phyloP scores from a whole-genome alignment of 768 basidiomycete genomes.

The Tylopilus rubrobrunneus region DNA sequence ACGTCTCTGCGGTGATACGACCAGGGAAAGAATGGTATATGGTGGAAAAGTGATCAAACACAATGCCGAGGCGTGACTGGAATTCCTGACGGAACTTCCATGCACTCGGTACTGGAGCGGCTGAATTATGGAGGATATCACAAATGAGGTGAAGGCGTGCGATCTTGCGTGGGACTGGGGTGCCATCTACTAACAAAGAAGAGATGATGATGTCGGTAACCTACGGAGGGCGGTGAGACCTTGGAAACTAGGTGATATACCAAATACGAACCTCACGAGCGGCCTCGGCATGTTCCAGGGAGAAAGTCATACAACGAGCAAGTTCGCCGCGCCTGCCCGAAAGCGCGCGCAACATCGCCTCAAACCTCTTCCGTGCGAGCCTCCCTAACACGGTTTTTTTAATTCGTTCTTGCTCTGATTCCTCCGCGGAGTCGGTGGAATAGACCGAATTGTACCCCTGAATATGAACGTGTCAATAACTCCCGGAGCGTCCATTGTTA shows the following conservation, averaged over 20 bases:
- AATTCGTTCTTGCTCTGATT: slow-evolving; percentile 81
- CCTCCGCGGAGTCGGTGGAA: slow-evolving; percentile 92
- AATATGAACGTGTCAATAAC: slow-evolving; percentile 7
- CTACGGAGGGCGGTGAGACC: slow-evolving; percentile 37
- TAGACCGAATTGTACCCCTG: slow-evolving; percentile 87
- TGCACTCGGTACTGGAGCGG: slow-evolving; percentile 88
- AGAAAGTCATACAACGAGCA: slow-evolving; percentile 95
- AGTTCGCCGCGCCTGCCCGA: slow-evolving; percentile 87
- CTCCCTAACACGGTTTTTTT: slow-evolving; percentile 76
- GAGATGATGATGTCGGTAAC: slow-evolving; percentile 87
- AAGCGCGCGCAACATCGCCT: slow-evolving; percentile 84
- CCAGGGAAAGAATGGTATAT: slow-evolving; percentile 97
- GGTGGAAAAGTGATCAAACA: slow-evolving; percentile 92
- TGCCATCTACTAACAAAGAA: slow-evolving; percentile 85
- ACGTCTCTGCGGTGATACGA: slow-evolving; percentile 92
- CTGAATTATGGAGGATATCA: slow-evolving; percentile 97
- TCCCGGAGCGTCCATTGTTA: not conserved
- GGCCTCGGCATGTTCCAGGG: slow-evolving; percentile 93
- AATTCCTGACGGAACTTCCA: slow-evolving; percentile 98
- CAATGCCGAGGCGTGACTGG: slow-evolving; percentile 84
- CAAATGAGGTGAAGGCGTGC: slow-evolving; percentile 94
- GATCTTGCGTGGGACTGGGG: slow-evolving; percentile 95
- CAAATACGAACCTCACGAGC: slow-evolving; percentile 70
- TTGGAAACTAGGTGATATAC: not conserved
- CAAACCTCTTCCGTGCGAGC: slow-evolving; percentile 79